A percentile compares a stretch with the other conserved stretches of the same genome.
Conservation (phyloP, 2,329 filamentous ascomycete species). For the Nemania diffusa region DNA sequence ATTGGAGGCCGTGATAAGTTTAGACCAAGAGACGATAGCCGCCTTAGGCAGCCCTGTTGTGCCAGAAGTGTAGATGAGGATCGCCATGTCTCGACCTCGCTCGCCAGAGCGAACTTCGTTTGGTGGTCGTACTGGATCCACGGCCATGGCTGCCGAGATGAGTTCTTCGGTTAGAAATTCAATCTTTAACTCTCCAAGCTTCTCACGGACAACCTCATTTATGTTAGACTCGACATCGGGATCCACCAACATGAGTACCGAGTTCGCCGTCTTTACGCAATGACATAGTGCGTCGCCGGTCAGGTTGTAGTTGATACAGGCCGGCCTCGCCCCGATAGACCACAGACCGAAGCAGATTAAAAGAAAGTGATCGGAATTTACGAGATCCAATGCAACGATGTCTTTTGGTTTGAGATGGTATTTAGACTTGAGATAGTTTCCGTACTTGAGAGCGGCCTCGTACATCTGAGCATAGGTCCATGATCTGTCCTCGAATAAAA, state of each 20-base stretch:
- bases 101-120: constrained; percentile 66
- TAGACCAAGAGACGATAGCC: constrained; percentile 79
- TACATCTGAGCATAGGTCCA: constrained; percentile 84
- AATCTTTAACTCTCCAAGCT: constrained; percentile 64
- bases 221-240: constrained; percentile 65
- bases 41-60: constrained; percentile 87
- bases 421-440: constrained; percentile 75
- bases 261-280: constrained; percentile 75
- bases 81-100: constrained; percentile 67
- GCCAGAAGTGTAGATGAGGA: constrained; percentile 86
- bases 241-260: constrained; percentile 77
- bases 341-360: constrained; percentile 82
- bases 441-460: constrained; percentile 75
- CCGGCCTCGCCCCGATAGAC: constrained; percentile 83
- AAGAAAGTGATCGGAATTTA: constrained; percentile 82
- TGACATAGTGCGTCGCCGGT: constrained; percentile 76
- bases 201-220: constrained; percentile 65
- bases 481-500: constrained; percentile 74
- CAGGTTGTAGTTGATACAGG: constrained; percentile 90
- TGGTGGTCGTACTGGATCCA: constrained; percentile 65
- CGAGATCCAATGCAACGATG: constrained; percentile 82
- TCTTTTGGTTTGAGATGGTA: constrained; percentile 74
- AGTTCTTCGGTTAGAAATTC: constrained; percentile 69
- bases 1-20: constrained; percentile 64
- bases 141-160: constrained; percentile 63